These are phyloP conservation scores for Alisma plantagoaquatica DNA, from an alignment of 106 monocot genomes.

Conservation along the genomic window DNA sequence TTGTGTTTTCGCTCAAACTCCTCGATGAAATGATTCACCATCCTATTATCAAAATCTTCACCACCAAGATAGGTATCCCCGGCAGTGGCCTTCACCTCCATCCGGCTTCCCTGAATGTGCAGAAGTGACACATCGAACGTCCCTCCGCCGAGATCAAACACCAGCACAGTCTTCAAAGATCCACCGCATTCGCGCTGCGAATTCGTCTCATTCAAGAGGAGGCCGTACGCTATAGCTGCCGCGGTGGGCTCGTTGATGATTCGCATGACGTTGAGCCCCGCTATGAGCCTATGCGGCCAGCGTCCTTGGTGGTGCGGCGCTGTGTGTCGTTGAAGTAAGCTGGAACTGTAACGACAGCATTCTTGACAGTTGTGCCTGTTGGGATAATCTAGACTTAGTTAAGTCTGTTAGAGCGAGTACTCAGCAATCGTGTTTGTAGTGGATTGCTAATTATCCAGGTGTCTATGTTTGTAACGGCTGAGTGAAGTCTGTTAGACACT, in stretches of 20 bases:
- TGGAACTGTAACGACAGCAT: conserved; percentile 20
- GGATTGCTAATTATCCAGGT: too few relatives aligned
- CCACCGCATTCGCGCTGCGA: background rate
- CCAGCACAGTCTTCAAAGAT: conserved; percentile 11
- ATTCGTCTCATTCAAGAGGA: background rate
- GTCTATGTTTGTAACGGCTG: too few relatives aligned
- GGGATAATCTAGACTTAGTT: too few relatives aligned
- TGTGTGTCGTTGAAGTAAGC: conserved; percentile 23
- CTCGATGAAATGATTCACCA: conserved; percentile 9
- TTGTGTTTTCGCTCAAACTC: conserved; percentile 16
- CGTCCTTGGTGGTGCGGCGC: conserved; percentile 20
- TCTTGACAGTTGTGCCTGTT: conserved; percentile 15
- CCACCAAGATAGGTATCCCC: conserved; percentile 19
- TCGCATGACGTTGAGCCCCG: conserved; percentile 18
- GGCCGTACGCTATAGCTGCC: conserved; percentile 19
- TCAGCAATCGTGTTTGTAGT: too few relatives aligned
- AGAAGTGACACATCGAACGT: conserved; percentile 14
- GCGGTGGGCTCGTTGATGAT: conserved; percentile 13
- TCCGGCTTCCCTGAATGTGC: conserved; percentile 5
- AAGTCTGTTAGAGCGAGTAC: too few relatives aligned
- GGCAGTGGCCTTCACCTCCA: conserved; percentile 18
- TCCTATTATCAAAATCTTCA: conserved; percentile 15
- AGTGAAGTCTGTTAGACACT: too few relatives aligned
- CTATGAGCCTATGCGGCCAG: conserved; percentile 15
- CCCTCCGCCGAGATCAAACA: conserved; percentile 10